These are phyloP conservation scores for Skeletonema costatum DNA, from an alignment of 108 stramenopile species.

Conservation along the genomic window DNA sequence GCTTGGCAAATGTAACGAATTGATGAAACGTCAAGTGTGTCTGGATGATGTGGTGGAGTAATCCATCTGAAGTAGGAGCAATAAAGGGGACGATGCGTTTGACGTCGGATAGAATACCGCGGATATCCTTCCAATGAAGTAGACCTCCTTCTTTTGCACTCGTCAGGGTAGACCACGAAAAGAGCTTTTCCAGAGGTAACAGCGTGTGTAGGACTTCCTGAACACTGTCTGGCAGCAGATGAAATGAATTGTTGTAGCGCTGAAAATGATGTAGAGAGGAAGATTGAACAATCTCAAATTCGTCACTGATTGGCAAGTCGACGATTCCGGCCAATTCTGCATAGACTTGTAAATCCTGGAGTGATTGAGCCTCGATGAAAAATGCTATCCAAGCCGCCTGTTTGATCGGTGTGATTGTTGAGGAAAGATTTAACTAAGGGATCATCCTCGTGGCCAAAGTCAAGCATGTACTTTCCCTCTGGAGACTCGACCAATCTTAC, in stretches of 20 bases:
- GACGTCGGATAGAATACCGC: background rate
- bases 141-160: background rate
- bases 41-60: background rate
- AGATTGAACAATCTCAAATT: background rate
- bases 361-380: background rate
- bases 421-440: background rate
- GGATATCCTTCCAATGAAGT: conserved; percentile 14
- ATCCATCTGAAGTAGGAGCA: background rate
- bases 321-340: background rate
- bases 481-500: background rate
- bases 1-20: background rate
- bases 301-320: background rate
- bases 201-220: background rate
- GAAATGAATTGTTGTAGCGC: background rate
- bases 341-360: background rate
- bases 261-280: background rate
- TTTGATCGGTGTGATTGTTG: background rate
- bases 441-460: conserved; percentile 6
- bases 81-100: background rate
- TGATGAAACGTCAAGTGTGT: conserved; percentile 18
- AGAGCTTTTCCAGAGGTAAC: background rate
- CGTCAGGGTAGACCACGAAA: background rate
- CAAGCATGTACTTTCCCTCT: conserved; percentile 12
- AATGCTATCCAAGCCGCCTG: background rate
- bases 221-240: background rate